Evolutionary conservation across 1,139 yeast species (phyloP).

Genomic region (Arxiozyma bovina): DNA sequence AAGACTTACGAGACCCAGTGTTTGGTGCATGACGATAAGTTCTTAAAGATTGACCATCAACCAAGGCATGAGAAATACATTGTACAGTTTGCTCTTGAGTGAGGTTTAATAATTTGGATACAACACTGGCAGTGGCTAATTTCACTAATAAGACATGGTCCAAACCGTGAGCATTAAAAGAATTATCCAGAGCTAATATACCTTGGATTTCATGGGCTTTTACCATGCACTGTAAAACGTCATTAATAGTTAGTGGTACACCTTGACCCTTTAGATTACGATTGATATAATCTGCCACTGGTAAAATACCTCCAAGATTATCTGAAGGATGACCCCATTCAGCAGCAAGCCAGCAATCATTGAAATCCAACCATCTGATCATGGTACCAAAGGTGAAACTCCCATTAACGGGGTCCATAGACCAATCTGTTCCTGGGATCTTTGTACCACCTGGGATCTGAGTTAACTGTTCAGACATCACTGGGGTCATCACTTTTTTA

Average conservation of each 20-base stretch:
- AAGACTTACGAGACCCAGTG: conserved; percentile 52
- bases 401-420: conserved; percentile 47
- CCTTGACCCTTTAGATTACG: conserved; percentile 37
- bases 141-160: conserved; percentile 53
- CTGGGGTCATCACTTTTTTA: conserved; percentile 42
- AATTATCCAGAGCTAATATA: conserved; percentile 47
- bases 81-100: conserved; percentile 43
- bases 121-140: conserved; percentile 55
- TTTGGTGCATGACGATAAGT: conserved; percentile 57
- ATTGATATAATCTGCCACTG: conserved; percentile 49
- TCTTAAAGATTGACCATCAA: conserved; percentile 49
- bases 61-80: conserved; percentile 52
- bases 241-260: conserved; percentile 37
- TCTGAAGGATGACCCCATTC: conserved; percentile 63
- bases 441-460: conserved; percentile 45
- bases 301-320: conserved; percentile 49
- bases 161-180: conserved; percentile 50
- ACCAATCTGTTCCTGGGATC: conserved; percentile 44
- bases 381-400: conserved; percentile 50
- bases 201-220: conserved; percentile 59
- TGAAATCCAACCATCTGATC: conserved; percentile 52
- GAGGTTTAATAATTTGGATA: conserved; percentile 45
- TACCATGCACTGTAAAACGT: conserved; percentile 47
- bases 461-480: conserved; percentile 42
- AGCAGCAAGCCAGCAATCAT: conserved; percentile 57